Conservation (phyloP, 441 rosid genomes). For the Pelargonium fulgidum region DNA sequence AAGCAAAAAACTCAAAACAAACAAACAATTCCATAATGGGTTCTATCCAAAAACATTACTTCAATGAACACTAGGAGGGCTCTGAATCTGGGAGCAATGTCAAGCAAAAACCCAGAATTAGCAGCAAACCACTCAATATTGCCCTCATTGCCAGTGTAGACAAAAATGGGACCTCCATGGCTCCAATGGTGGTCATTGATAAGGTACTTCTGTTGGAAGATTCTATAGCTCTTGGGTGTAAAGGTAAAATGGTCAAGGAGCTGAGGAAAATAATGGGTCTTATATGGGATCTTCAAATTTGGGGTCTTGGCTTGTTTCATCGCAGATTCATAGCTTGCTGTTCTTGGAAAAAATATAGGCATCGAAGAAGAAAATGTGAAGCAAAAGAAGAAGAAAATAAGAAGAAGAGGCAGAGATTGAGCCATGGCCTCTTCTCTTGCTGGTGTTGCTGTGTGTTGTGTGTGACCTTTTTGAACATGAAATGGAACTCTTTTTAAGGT, state of each 20-base stretch:
- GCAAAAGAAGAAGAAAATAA: conserved; percentile 24
- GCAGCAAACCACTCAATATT: conserved; percentile 78
- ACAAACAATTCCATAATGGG: neutral
- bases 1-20: neutral
- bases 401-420: conserved; percentile 8
- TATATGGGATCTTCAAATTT: conserved; percentile 35
- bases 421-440: neutral
- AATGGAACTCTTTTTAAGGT: neutral
- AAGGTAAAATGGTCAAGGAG: conserved; percentile 64
- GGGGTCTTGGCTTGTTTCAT: conserved; percentile 25
- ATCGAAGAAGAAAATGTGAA: conserved; percentile 21
- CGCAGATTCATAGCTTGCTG: conserved; percentile 31
- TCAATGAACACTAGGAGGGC: conserved; percentile 73
- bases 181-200: conserved; percentile 46
- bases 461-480: neutral
- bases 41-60: conserved; percentile 26
- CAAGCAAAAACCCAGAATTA: conserved; percentile 69
- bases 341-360: conserved; percentile 30
- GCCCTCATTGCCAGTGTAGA: conserved; percentile 77
- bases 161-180: conserved; percentile 58
- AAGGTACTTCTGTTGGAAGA: conserved; percentile 63
- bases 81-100: conserved; percentile 66
- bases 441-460: neutral
- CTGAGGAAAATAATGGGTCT: conserved; percentile 58
- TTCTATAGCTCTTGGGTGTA: conserved; percentile 41